Percentiles rank a stretch among this genome's conserved stretches.
Evolutionary conservation across 1,139 yeast genomes (phyloP).

Genomic region (Geotrichum histeridarum): DNA sequence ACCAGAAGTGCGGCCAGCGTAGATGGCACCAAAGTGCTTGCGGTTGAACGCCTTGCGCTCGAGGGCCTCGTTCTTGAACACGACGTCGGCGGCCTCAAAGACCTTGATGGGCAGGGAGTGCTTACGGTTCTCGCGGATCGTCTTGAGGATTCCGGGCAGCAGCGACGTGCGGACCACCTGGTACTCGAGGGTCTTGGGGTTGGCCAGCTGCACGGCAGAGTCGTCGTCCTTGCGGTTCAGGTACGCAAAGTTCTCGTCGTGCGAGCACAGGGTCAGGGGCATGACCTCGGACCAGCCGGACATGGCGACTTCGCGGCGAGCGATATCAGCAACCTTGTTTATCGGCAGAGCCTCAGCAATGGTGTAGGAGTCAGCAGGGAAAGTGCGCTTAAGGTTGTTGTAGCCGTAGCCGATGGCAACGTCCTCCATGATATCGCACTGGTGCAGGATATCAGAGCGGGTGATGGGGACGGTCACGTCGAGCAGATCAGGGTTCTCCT

Average conservation of each 20-base stretch:
- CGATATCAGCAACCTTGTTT: slow-evolving; percentile 84
- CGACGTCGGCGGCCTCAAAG: slow-evolving; percentile 93
- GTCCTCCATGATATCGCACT: slow-evolving; percentile 98
- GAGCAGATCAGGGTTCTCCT: slow-evolving; percentile 47
- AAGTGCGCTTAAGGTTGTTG: slow-evolving; percentile 77
- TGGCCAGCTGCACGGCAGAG: slow-evolving; percentile 81
- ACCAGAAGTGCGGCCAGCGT: slow-evolving; percentile 92
- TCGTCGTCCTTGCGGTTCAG: slow-evolving; percentile 72
- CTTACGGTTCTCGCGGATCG: slow-evolving; percentile 92
- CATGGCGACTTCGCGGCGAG: slow-evolving; percentile 87
- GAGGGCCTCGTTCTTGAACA: slow-evolving; percentile 67
- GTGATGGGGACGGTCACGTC: slow-evolving; percentile 84
- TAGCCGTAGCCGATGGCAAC: slow-evolving; percentile 96
- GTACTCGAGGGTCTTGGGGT: slow-evolving; percentile 94
- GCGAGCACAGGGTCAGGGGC: slow-evolving; percentile 93
- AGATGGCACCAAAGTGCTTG: slow-evolving; percentile 91
- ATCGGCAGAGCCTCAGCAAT: slow-evolving; percentile 86
- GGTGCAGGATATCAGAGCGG: slow-evolving; percentile 92
- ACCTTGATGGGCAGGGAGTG: slow-evolving; percentile 92
- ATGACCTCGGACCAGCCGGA: slow-evolving; percentile 94
- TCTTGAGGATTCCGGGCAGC: slow-evolving; percentile 90
- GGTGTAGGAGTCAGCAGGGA: slow-evolving; percentile 72
- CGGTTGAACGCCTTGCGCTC: slow-evolving; percentile 92
- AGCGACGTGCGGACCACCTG: slow-evolving; percentile 96
- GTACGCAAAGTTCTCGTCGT: slow-evolving; percentile 90